Evolutionary conservation across 768 basidiomycete species (phyloP).

Genomic region (Mrakia gelida): DNA sequence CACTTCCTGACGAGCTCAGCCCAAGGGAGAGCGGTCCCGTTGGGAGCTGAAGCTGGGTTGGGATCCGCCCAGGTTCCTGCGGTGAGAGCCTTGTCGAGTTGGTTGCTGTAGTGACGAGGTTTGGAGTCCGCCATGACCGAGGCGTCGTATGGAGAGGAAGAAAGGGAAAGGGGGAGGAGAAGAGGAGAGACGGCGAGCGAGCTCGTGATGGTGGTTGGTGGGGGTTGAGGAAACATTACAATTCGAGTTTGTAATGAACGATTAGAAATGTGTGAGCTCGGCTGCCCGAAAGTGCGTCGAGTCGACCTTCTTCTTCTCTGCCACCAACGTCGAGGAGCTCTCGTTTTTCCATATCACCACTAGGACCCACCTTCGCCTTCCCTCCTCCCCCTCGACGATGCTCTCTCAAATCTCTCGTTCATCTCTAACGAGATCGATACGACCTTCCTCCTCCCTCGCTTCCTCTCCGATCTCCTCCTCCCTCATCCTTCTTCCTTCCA

Average conservation of each 20-base stretch:
- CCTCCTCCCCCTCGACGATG: background rate
- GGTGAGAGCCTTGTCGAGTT: slow-evolving; percentile 52
- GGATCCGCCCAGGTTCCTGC: slow-evolving; percentile 67
- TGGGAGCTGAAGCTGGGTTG: slow-evolving; percentile 59
- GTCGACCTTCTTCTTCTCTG: too few species aligned
- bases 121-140: slow-evolving; percentile 9
- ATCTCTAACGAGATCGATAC: background rate
- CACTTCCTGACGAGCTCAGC: slow-evolving; percentile 76
- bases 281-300: too few species aligned
- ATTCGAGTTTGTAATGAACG: too few species aligned
- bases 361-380: background rate
- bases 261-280: too few species aligned
- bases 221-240: background rate
- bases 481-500: background rate
- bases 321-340: too few species aligned
- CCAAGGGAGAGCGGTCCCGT: slow-evolving; percentile 61
- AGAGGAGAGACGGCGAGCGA: background rate
- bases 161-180: background rate
- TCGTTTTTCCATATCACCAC: background rate
- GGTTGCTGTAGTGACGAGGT: slow-evolving; percentile 10
- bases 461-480: background rate
- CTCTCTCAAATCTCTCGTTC: background rate
- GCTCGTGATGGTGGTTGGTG: background rate
- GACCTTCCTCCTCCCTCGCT: background rate
- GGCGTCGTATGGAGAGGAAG: too few species aligned